Evolutionary conservation across 73 alveolate species (phyloP).

Genomic region (Paramecium tetraurelia): DNA sequence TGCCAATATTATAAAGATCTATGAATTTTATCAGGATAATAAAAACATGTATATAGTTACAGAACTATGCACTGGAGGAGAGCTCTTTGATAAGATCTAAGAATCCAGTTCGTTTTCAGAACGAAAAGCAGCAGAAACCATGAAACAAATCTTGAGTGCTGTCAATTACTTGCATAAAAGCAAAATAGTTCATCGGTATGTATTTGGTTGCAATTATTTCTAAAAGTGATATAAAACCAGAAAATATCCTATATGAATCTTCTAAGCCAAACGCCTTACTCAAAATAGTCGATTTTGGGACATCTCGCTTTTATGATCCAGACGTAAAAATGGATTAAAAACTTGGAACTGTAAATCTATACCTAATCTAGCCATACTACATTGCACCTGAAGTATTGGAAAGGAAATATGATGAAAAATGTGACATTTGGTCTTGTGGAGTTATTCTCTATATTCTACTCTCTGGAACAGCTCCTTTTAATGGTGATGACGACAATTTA

Average conservation of each 20-base stretch:
- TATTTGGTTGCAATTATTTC: background rate
- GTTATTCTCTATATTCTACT: constrained; percentile 77
- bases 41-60: constrained; percentile 74
- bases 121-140: constrained; percentile 70
- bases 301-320: constrained; percentile 57
- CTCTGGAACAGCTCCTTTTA: constrained; percentile 77
- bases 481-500: constrained; percentile 75
- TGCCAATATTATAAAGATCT: constrained; percentile 77
- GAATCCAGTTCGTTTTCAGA: constrained; percentile 68
- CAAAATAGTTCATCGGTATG: constrained; percentile 70
- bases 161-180: constrained; percentile 78
- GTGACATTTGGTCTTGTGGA: constrained; percentile 87
- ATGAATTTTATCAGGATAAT: constrained; percentile 67
- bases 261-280: constrained; percentile 52
- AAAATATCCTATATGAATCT: constrained; percentile 69
- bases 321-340: constrained; percentile 57
- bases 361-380: constrained; percentile 50
- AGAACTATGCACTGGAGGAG: constrained; percentile 84
- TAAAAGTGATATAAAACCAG: constrained; percentile 77
- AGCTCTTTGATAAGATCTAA: constrained; percentile 69
- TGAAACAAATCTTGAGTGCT: constrained; percentile 75
- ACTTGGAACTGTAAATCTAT: constrained; percentile 55
- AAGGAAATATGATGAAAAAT: constrained; percentile 76
- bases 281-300: constrained; percentile 63
- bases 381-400: constrained; percentile 79